These are phyloP conservation scores for Fusarium udum DNA, from an alignment of 2,329 filamentous ascomycete genomes.

Conservation along the genomic window DNA sequence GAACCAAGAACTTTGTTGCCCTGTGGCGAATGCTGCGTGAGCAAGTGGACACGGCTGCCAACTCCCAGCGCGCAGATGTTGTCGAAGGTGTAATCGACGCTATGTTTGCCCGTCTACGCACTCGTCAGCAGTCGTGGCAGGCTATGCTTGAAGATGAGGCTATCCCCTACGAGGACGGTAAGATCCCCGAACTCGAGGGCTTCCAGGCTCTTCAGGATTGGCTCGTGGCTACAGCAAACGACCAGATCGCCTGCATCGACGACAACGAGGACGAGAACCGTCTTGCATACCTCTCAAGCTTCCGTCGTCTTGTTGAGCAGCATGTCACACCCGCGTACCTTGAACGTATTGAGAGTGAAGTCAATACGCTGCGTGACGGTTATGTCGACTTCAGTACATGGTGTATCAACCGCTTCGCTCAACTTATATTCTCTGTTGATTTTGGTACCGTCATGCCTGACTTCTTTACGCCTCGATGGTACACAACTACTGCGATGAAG, in stretches of 20 bases:
- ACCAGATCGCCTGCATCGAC: constrained; percentile 98
- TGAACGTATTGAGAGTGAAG: constrained; percentile 76
- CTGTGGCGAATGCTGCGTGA: constrained; percentile 98
- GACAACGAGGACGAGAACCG: constrained; percentile 82
- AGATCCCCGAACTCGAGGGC: constrained; percentile 66
- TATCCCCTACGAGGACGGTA: constrained; percentile 71
- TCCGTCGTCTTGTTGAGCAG: constrained; percentile 83
- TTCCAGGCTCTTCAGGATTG: constrained; percentile 91
- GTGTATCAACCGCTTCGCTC: constrained; percentile 87
- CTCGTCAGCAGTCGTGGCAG: constrained; percentile 87
- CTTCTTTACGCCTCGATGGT: constrained; percentile 94
- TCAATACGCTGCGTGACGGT: constrained; percentile 81
- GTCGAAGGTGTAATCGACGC: constrained; percentile 95
- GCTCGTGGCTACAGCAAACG: constrained; percentile 96
- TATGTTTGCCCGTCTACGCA: constrained; percentile 89
- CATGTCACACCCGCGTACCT: constrained; percentile 84
- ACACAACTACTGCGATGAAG: constrained; percentile 84
- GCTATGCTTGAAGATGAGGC: constrained; percentile 88
- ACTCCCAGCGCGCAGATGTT: constrained; percentile 87
- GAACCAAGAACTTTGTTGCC: constrained; percentile 89
- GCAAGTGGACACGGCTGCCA: constrained; percentile 85
- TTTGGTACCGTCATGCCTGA: constrained; percentile 84
- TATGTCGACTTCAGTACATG: constrained; percentile 96
- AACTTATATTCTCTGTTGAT: constrained; percentile 89
- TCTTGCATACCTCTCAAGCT: constrained; percentile 84